Evolutionary conservation across 352 stramenopile genomes (phyloP).

Genomic region (Phytophthora rubi): DNA sequence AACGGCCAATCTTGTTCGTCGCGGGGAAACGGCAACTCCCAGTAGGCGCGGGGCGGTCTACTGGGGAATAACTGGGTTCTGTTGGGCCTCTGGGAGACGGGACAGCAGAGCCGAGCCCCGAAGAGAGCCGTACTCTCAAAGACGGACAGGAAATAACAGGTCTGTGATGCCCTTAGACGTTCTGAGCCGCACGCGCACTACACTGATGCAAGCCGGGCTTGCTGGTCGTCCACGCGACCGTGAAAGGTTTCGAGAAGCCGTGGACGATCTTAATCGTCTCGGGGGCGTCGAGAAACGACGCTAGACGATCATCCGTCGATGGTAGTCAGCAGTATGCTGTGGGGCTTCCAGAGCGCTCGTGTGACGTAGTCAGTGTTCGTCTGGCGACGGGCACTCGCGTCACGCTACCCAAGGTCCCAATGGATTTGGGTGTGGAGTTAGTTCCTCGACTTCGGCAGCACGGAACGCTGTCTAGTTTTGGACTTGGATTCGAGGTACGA

Average conservation of each 20-base stretch:
- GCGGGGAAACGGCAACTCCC: neutral
- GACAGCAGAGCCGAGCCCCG: no score
- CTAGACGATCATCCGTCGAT: neutral
- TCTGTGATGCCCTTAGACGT: no score
- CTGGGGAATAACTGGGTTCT: no score
- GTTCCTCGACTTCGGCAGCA: constrained; percentile 16
- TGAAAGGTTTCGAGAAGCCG: no score
- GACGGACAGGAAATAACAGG: neutral
- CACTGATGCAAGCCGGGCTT: constrained; percentile 4
- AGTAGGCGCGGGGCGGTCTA: no score
- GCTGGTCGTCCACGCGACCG: neutral
- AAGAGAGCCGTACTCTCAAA: neutral
- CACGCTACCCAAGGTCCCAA: constrained; percentile 5
- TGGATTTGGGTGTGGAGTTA: constrained; percentile 11
- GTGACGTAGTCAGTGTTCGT: neutral
- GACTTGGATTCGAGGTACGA: constrained; percentile 26
- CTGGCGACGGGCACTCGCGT: no score
- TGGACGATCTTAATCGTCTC: constrained; percentile 1
- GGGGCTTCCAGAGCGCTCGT: neutral
- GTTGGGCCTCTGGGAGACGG: no score
- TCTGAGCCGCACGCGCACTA: no score
- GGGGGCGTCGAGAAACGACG: constrained; percentile 8
- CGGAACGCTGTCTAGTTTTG: constrained; percentile 5
- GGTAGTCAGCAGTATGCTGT: neutral
- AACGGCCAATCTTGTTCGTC: neutral